Evolutionary conservation across 805 yeast species (phyloP).

Genomic region (Metahyphopichia silvanorum): DNA sequence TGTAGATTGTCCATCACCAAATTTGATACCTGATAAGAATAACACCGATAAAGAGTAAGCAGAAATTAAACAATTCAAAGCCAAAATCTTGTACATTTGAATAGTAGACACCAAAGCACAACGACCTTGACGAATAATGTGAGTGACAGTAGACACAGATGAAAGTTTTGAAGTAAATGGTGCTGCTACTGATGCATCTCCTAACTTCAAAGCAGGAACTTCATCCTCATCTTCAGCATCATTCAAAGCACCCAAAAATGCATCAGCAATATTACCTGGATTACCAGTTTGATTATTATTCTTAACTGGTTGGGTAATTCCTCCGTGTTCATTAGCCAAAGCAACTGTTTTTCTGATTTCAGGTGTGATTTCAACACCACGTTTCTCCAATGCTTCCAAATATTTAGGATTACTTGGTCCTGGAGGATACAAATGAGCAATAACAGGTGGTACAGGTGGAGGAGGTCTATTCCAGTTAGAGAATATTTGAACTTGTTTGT

Average conservation of each 20-base stretch:
- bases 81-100: slow-evolving; percentile 98
- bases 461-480: slow-evolving; percentile 78
- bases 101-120: slow-evolving; percentile 96
- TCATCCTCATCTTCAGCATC: slow-evolving; percentile 69
- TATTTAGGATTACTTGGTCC: slow-evolving; percentile 90
- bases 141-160: slow-evolving; percentile 87
- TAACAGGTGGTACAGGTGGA: slow-evolving; percentile 78
- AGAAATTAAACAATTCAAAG: slow-evolving; percentile 92
- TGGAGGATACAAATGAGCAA: slow-evolving; percentile 96
- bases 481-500: slow-evolving; percentile 79
- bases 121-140: slow-evolving; percentile 96
- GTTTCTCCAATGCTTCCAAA: slow-evolving; percentile 77
- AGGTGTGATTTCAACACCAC: slow-evolving; percentile 76
- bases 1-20: slow-evolving; percentile 98
- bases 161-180: slow-evolving; percentile 95
- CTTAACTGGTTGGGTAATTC: slow-evolving; percentile 5
- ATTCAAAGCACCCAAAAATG: slow-evolving; percentile 53
- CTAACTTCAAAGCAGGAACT: slow-evolving; percentile 89
- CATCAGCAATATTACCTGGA: slow-evolving; percentile 54
- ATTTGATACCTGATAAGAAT: slow-evolving; percentile 94
- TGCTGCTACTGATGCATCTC: slow-evolving; percentile 99
- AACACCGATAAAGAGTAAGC: slow-evolving; percentile 94
- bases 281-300: slow-evolving; percentile 33
- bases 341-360: slow-evolving; percentile 64
- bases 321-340: slow-evolving; percentile 43